phyloP scores from a whole-genome alignment of 129 eudicot genomes.

The Tanacetum coccineum region DNA sequence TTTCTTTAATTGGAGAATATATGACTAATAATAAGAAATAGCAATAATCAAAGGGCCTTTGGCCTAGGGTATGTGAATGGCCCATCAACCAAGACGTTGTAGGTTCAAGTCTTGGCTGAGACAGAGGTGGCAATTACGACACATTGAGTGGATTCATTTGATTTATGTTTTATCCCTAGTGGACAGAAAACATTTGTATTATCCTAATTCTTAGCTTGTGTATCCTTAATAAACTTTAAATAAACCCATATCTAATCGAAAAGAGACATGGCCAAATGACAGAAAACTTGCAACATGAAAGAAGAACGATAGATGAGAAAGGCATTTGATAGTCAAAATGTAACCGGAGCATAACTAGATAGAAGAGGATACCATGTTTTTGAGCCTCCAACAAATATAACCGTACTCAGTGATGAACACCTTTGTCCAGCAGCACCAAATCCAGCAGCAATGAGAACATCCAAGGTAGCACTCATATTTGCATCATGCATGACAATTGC shows the following conservation, averaged over 20 bases:
- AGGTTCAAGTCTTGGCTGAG: no score
- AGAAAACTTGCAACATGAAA: background rate
- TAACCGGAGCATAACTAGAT: background rate
- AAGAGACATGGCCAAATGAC: no score
- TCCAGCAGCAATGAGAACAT: slow-evolving; percentile 78
- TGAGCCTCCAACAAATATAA: slow-evolving; percentile 85
- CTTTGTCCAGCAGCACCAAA: slow-evolving; percentile 97
- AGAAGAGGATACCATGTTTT: slow-evolving; percentile 53
- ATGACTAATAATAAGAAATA: background rate
- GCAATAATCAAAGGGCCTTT: no score
- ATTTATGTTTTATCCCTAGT: no score
- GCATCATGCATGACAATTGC: slow-evolving; percentile 98
- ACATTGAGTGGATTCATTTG: no score
- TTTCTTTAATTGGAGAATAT: background rate
- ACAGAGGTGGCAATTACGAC: no score
- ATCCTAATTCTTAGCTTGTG: background rate
- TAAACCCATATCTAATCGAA: background rate
- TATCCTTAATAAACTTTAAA: background rate
- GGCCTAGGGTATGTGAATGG: no score
- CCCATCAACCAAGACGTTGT: no score
- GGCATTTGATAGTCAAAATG: background rate
- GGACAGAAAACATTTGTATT: background rate
- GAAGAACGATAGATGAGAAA: background rate
- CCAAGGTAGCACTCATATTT: slow-evolving; percentile 63
- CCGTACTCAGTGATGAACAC: slow-evolving; percentile 74